Evolutionary conservation across 306 rosid species (phyloP), one percentile per base, ranked within the genome.

Genomic region (Datisca glomerata): DNA sequence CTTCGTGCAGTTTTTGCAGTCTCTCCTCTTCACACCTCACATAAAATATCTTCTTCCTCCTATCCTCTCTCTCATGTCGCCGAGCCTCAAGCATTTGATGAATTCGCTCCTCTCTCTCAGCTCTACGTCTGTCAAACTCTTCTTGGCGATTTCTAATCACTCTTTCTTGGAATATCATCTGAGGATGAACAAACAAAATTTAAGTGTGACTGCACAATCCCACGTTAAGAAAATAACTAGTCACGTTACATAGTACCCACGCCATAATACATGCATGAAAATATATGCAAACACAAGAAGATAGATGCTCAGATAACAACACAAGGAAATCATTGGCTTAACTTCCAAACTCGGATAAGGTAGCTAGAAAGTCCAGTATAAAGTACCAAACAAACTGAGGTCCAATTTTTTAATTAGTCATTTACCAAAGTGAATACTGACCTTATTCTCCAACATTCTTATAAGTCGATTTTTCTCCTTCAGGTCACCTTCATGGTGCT

Each of bases 401-500:
- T n/a, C n/a, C n/a, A n/a, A n/a, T n/a, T n/a, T n/a, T n/a, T n/a
- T n/a, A n/a, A n/a, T n/a, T n/a, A n/a, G n/a, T n/a, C n/a, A n/a
- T n/a, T n/a, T n/a, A 32, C 21, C 20, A 21, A 23, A 50, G 29
- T 22, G 25, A 13, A 29, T 22, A 74, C 80, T 38, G 19, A 84
- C 98, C 82, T 80, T 79, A 31, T 70, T 63, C 38, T 59, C 70
- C 37, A 63, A 38, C 86, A 89, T 84, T 24, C 93, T 74, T 8
- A 29, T 21, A 46, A 89, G 72, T 51, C 93, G 69, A 65, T 70
- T 72, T 65, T 89, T 89, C 74, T 89, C 98, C 68, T 63, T 61
- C 19, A 89, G 65, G 49, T 89, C 98, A 36, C 83, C 94, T 48
- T 81, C 92, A 66, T 89, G 98, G 31, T 85, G 69, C 57, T 80